phyloP scores from a whole-genome alignment of 345 rosid genomes.

The Theobroma cacao region DNA sequence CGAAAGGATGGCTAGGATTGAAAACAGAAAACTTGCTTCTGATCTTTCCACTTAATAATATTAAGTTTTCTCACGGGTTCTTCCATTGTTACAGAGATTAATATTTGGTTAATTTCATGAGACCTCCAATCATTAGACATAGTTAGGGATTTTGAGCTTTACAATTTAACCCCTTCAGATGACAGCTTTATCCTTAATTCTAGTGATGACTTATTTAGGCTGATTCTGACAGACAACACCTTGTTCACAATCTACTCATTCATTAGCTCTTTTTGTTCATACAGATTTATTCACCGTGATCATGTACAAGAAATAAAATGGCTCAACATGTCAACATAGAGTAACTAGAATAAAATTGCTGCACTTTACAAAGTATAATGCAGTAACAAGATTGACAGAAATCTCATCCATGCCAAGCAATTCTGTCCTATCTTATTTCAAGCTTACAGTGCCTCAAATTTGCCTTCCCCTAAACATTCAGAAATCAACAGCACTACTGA shows the following conservation, averaged over 20 bases:
- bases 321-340: neutral
- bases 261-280: neutral
- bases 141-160: neutral
- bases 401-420: neutral
- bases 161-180: neutral
- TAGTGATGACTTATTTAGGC: neutral
- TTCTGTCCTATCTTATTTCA: neutral
- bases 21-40: too few species aligned
- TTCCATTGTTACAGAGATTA: neutral
- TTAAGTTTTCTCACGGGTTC: neutral
- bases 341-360: neutral
- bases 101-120: neutral
- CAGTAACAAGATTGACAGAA: conserved; percentile 1
- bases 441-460: neutral
- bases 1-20: neutral
- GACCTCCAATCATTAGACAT: neutral
- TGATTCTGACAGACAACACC: neutral
- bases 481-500: conserved; percentile 29
- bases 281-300: neutral
- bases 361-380: neutral
- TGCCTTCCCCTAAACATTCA: neutral
- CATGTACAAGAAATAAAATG: neutral
- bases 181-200: too few species aligned
- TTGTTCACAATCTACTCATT: neutral
- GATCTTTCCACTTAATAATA: neutral